Base-by-base conservation (phyloP, 805 yeast species). In the Candida boidinii region DNA sequence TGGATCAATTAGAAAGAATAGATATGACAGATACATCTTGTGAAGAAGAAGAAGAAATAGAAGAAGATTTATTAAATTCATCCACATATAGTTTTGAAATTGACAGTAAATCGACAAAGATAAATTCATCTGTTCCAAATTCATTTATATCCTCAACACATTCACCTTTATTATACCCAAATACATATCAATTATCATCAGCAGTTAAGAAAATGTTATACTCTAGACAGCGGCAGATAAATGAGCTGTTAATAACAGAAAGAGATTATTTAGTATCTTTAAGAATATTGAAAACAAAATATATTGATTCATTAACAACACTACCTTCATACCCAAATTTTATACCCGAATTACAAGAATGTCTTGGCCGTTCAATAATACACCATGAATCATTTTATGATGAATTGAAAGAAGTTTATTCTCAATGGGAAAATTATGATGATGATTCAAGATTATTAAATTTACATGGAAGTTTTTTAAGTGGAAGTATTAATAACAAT, bases 161-260 rank as follows among this genome's bases (percentile, higher is more conserved):
- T n/a, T n/a, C n/a, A n/a, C n/a, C n/a, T n/a, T n/a, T n/a, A n/a
- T n/a, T n/a, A n/a, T n/a, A n/a, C n/a, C n/a, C n/a, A n/a, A n/a
- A n/a, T n/a, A n/a, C n/a, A n/a, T n/a, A n/a, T n/a, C 40, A 39
- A 13, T 17, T 37, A 5, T 31, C 39, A 15, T 35, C 43, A 1
- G 39, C 43, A 10, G 41, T 39, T 9, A 21, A 43, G 18, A 43
- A 43, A 29, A 32, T 50, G 20, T 42, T 49, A 3, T 53, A 49
- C 34, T 36, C 48, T 3, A 37, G 58, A 29, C 48, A 45, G 23
- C 53, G 53, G 29, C 56, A 49, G 34, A 42, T 56, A 18, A 51
- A 68, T 35, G 82, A 75, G 44, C 45, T 74, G 5, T 34, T 67
- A 0, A 60, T 59, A 11, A 71, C 73, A 10, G 82, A 75, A 42